phyloP scores from a whole-genome alignment of 176 grass and related monocot species.

The Phragmites australis region DNA sequence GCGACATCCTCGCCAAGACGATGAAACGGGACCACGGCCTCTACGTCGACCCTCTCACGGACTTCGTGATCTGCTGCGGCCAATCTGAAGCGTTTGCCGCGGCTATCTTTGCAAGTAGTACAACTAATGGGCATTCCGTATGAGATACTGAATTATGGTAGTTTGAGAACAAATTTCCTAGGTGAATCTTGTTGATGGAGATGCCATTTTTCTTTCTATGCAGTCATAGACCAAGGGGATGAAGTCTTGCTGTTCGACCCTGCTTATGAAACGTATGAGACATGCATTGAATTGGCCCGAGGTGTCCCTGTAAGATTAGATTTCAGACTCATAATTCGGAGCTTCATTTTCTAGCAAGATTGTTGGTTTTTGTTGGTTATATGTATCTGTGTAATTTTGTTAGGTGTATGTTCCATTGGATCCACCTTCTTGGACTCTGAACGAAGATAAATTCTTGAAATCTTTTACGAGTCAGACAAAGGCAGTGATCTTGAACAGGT shows the following conservation, averaged over 20 bases:
- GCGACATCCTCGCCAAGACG: slow-evolving; percentile 57
- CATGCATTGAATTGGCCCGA: slow-evolving; percentile 71
- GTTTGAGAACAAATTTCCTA: not conserved
- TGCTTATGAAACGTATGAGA: slow-evolving; percentile 78
- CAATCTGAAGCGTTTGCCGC: slow-evolving; percentile 89
- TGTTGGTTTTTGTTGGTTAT: too few relatives aligned
- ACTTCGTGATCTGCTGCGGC: slow-evolving; percentile 81
- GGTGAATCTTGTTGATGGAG: not conserved
- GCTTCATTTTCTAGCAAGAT: not conserved
- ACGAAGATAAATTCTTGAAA: slow-evolving; percentile 60
- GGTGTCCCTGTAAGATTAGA: slow-evolving; percentile 68
- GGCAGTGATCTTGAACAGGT: slow-evolving; percentile 93
- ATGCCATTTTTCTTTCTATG: not conserved
- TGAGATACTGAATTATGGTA: not conserved
- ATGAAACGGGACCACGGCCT: slow-evolving; percentile 62
- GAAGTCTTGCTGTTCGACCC: slow-evolving; percentile 90
- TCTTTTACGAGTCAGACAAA: slow-evolving; percentile 82
- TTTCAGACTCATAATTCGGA: not conserved
- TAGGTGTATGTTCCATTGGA: slow-evolving; percentile 87
- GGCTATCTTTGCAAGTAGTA: slow-evolving; percentile 67
- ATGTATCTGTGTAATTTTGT: too few relatives aligned
- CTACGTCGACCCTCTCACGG: slow-evolving; percentile 58
- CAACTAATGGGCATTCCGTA: slow-evolving; percentile 23
- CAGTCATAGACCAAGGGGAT: slow-evolving; percentile 79
- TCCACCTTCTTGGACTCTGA: slow-evolving; percentile 74